Evolutionary conservation across 1,284 basidiomycete species (phyloP), one percentile per base, ranked within the genome.

Genomic region (Cryptococcus sp.): DNA sequence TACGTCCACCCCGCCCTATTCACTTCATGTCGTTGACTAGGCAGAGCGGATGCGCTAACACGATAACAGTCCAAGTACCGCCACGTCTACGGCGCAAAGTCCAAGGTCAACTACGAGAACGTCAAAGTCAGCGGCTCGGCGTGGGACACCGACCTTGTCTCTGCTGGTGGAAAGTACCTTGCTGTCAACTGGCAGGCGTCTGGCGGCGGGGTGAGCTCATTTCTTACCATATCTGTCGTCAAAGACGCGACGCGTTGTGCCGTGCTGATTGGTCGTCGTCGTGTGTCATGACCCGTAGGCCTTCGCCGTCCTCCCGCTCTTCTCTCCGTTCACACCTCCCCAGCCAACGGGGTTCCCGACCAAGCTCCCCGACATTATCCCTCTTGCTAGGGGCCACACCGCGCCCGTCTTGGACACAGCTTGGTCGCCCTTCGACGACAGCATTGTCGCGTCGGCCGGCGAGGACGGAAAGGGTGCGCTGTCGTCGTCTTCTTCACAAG

Each of bases 91-190:
- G 93, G 90, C 28, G 87, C 89, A 67, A 78, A 84, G 59, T 83
- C 86, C 24, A 93, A 92, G 82, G 90, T 87, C 68, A 80, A 83
- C 42, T 83, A 91, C 68, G 94, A 98, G 77, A 97, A 97, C 70
- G 83, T 94, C 69, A 97, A 97, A 78, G 82, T 90, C 37, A 87
- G 88, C 50, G 87, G 84, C 71, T 89, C 84, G 64, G 92, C 95
- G 16, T 98, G 92, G 92, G 95, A 98, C 77, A 98, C 95, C 46
- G 96, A 98, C 76, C 80, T 98, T 62, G 81, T 97, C 65, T 82
- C 89, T 61, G 89, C 89, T n/a, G 91, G 89, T 61, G 86, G 82
- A 46, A 76, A 74, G 58, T 74, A 76, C 58, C 50, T 76, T 16
- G 70, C 73, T 46, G 65, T 98, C 60, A 98, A 98, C 83, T 98